Conservation (phyloP, 257 asterid species). For the Linaria vulgaris region DNA sequence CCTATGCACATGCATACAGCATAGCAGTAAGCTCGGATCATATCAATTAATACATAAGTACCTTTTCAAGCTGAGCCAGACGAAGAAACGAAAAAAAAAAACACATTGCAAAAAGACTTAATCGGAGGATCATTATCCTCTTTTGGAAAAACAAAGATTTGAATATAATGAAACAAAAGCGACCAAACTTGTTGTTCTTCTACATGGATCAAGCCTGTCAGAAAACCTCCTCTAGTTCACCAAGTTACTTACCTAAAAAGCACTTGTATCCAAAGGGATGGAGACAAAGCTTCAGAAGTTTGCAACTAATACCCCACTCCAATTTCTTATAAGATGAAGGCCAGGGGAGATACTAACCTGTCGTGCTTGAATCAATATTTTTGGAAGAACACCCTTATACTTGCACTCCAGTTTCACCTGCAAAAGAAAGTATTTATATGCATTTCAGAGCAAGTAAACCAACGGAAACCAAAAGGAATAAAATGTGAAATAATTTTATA, state of each 20-base stretch:
- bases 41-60: background rate
- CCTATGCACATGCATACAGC: constrained; percentile 1
- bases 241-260: too few relatives aligned
- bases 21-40: constrained; percentile 12
- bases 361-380: constrained; percentile 63
- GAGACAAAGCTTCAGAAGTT: constrained; percentile 2
- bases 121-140: background rate
- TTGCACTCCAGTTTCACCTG: constrained; percentile 79
- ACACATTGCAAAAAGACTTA: background rate
- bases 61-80: constrained; percentile 10
- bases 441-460: constrained; percentile 8
- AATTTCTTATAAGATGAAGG: constrained; percentile 10
- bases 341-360: constrained; percentile 51
- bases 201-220: background rate
- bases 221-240: too few relatives aligned
- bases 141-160: background rate
- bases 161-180: background rate
- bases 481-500: constrained; percentile 5
- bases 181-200: background rate
- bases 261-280: background rate
- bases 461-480: constrained; percentile 7
- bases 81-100: background rate
- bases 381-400: constrained; percentile 82
- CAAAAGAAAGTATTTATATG: constrained; percentile 20
- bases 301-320: background rate